These are phyloP conservation scores for Combretum micranthum DNA, from an alignment of 345 rosid species.

Conservation along the genomic window DNA sequence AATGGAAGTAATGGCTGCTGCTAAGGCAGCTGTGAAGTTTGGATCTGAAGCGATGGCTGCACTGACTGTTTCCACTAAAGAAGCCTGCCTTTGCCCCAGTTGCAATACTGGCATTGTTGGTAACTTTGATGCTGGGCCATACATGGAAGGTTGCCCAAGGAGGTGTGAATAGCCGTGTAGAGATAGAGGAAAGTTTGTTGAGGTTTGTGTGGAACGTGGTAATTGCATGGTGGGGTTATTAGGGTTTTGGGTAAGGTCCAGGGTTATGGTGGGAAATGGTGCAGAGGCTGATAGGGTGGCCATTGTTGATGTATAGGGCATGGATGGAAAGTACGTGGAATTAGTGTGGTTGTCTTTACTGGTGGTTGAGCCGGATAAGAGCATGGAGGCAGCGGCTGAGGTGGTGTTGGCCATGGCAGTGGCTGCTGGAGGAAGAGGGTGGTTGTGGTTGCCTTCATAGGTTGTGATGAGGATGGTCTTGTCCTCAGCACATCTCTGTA, in stretches of 20 bases:
- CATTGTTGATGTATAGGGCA: conserved; percentile 66
- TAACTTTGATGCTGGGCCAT: conserved; percentile 14
- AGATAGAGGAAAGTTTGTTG: conserved; percentile 26
- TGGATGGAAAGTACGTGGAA: conserved; percentile 29
- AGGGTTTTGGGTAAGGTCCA: conserved; percentile 68
- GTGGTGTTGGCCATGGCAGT: conserved; percentile 84
- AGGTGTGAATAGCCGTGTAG: conserved; percentile 31
- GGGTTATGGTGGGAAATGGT: conserved; percentile 85
- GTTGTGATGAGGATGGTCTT: conserved; percentile 72
- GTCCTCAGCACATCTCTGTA: conserved; percentile 89
- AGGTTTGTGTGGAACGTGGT: conserved; percentile 13
- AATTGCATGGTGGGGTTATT: conserved; percentile 28
- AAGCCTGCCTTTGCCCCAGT: conserved; percentile 36
- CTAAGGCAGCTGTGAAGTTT: conserved; percentile 69
- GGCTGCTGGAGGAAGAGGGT: conserved; percentile 91
- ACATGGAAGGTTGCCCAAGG: conserved; percentile 14
- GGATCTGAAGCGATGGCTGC: conserved; percentile 83
- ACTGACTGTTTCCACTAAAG: conserved; percentile 58
- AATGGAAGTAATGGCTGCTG: conserved; percentile 65
- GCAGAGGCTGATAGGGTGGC: conserved; percentile 76
- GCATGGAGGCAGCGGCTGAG: conserved; percentile 87
- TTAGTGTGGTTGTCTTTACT: conserved; percentile 44
- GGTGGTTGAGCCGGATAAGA: conserved; percentile 64
- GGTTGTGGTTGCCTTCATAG: conserved; percentile 93
- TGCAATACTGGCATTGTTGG: conserved; percentile 22